Evolutionary conservation across 371 early-diverging fungal genomes (phyloP).

Genomic region (Dinochytrium kinnereticum): DNA sequence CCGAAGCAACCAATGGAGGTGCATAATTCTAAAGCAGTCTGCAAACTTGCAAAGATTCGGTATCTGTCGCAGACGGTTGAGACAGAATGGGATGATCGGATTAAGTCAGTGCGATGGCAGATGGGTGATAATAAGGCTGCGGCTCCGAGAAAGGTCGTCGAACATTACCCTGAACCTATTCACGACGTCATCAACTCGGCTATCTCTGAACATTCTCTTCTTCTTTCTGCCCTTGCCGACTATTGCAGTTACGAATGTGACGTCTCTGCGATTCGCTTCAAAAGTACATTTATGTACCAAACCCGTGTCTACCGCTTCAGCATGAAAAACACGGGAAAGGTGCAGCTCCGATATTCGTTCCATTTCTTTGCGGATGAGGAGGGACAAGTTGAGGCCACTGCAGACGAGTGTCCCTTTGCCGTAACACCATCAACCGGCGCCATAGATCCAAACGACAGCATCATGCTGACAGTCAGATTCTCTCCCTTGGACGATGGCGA

Average conservation of each 20-base stretch:
- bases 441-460: conserved; percentile 48
- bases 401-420: conserved; percentile 47
- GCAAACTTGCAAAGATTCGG: conserved; percentile 45
- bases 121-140: conserved; percentile 19
- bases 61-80: conserved; percentile 34
- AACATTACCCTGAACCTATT: conserved; percentile 50
- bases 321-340: conserved; percentile 53
- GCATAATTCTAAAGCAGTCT: conserved; percentile 25
- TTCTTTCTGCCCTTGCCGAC: conserved; percentile 54
- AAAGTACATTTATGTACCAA: conserved; percentile 61
- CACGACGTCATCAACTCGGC: conserved; percentile 36
- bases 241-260: conserved; percentile 55
- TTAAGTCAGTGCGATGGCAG: conserved; percentile 50
- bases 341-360: conserved; percentile 42
- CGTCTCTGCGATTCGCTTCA: conserved; percentile 49
- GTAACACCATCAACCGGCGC: conserved; percentile 43
- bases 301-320: conserved; percentile 50
- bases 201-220: conserved; percentile 34
- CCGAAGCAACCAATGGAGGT: conserved; percentile 46
- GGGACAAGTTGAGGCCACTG: conserved; percentile 21
- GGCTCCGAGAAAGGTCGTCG: conserved; percentile 43
- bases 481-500: conserved; percentile 54
- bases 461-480: conserved; percentile 48
- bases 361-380: conserved; percentile 40
- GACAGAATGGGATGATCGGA: conserved; percentile 55